Base-by-base conservation (phyloP, 1,139 yeast species). In the Geotrichum phurueaensis region DNA sequence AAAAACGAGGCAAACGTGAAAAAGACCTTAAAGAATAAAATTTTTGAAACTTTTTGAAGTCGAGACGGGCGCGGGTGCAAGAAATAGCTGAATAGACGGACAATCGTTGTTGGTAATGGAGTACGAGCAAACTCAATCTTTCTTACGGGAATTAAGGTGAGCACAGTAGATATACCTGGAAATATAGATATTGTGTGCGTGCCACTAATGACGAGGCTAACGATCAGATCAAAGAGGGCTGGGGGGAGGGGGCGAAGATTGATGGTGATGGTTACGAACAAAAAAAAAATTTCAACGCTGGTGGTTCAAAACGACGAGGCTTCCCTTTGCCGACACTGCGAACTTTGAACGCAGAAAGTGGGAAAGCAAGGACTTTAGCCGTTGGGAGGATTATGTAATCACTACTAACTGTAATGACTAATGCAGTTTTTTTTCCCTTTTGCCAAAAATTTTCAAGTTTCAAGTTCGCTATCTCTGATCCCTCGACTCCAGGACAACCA, bases 21-120 rank as follows among this genome's bases (percentile, higher is more conserved):
- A 9, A 52, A 52, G 29, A 29, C 45, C 15, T 43, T 52, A 56
- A 23, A 59, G 22, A 54, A 39, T 15, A 39, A 15, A 31, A 58
- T 45, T 51, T 52, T 51, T 51, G 48, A 49, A 27, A 50, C 31
- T 13, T 33, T 23, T n/a, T 22, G 54, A 36, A 36, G 18, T 22
- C 27, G 39, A 22, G 27, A 22, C 27, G 1, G 25, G 27, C n/a
- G 22, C 45, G 47, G 29, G 56, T 39, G 13, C 15, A 36, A 33
- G 23, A 52, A 12, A n/a, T 13, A 7, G 47, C n/a, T 31, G 7
- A 52, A 15, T 22, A 31, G 23, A 52, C 23, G 31, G 13, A 52
- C 18, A 36, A 53, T 23, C 15, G 12, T 12, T 12, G 23, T 20
- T 7, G 54, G 12, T 52, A 13, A n/a, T 31, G 15, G 13, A 52